phyloP scores from a whole-genome alignment of 2,329 filamentous ascomycete species.

The Aciculosporium take region DNA sequence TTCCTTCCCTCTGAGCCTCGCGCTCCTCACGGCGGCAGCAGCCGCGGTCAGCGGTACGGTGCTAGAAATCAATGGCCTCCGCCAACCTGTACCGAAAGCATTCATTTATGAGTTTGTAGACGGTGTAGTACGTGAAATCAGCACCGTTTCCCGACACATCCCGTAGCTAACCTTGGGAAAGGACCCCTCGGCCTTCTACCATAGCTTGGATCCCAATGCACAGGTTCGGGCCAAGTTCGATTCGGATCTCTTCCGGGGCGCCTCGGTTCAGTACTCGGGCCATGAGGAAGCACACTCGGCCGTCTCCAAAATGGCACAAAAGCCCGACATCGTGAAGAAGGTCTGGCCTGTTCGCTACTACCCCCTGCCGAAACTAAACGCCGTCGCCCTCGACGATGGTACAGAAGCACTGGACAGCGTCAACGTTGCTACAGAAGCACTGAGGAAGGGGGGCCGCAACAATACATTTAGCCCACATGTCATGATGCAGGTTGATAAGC shows the following conservation, averaged over 20 bases:
- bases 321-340: not conserved
- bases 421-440: not conserved
- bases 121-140: not conserved
- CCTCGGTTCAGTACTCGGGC: not conserved
- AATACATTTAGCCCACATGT: conserved; percentile 7
- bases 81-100: not conserved
- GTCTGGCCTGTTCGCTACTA: not conserved
- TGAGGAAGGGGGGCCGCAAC: not conserved
- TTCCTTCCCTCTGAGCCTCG: not conserved
- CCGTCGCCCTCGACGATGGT: not conserved
- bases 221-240: not conserved
- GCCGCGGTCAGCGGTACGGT: not conserved
- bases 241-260: not conserved
- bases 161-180: not conserved
- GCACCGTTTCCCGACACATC: not conserved
- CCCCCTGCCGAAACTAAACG: not conserved
- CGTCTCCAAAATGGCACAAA: not conserved
- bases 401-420: not conserved
- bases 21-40: not conserved
- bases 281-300: not conserved
- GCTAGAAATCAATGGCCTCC: not conserved
- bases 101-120: conserved; percentile 1
- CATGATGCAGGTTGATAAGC: conserved; percentile 9
- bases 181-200: not conserved
- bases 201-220: not conserved